phyloP scores from a whole-genome alignment of 345 rosid genomes.

The Chamaenerion angustifolium region DNA sequence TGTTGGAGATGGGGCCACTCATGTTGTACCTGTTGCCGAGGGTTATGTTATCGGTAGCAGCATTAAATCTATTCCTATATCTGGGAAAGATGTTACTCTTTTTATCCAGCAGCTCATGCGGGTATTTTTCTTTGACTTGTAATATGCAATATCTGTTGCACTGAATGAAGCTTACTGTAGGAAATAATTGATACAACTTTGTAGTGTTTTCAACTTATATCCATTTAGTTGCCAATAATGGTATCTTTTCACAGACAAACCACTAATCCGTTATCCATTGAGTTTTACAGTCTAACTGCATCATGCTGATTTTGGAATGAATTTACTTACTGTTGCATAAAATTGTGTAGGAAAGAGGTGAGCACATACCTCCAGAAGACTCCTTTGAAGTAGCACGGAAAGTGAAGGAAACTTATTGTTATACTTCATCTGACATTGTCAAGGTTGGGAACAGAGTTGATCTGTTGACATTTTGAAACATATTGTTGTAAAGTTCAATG shows the following conservation, averaged over 20 bases:
- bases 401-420: conserved; percentile 88
- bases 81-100: conserved; percentile 82
- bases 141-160: neutral
- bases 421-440: conserved; percentile 88
- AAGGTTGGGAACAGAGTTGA: conserved; percentile 35
- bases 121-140: conserved; percentile 26
- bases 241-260: too few relatives aligned
- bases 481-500: neutral
- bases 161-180: neutral
- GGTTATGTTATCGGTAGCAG: conserved; percentile 96
- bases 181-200: too few relatives aligned
- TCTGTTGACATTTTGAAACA: conserved; percentile 1
- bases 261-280: too few relatives aligned
- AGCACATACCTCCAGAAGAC: conserved; percentile 92
- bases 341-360: conserved; percentile 79
- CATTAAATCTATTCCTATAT: conserved; percentile 77
- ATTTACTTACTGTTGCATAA: neutral
- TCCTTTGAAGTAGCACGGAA: conserved; percentile 88
- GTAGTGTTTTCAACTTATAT: too few relatives aligned
- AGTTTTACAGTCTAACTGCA: too few relatives aligned
- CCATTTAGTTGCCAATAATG: too few relatives aligned
- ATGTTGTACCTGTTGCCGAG: conserved; percentile 93
- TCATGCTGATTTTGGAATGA: neutral
- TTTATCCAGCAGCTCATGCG: conserved; percentile 98
- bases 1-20: conserved; percentile 95